Percentiles rank a stretch among this genome's conserved stretches.
phyloP scores from a whole-genome alignment of 2,329 filamentous ascomycete species.

The Ophioceras dolichostomum region DNA sequence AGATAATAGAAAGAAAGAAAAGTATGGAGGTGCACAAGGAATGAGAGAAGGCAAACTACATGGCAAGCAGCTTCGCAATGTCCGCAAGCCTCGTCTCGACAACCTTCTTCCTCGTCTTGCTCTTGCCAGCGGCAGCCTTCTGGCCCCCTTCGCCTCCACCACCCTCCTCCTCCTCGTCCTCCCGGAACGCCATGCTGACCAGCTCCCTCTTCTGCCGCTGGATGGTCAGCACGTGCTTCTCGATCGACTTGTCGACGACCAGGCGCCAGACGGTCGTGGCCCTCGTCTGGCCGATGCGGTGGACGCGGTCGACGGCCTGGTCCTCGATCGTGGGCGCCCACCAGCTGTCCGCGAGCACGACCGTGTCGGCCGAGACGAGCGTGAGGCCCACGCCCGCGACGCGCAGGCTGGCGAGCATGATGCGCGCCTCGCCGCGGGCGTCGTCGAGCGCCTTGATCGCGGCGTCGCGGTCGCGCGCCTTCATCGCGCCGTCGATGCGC shows the following conservation, averaged over 20 bases:
- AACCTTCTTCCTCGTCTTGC: constrained; percentile 43
- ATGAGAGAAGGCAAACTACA: not conserved
- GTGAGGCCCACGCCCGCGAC: constrained; percentile 83
- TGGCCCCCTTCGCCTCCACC: no score
- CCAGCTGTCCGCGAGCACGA: constrained; percentile 71
- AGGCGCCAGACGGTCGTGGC: constrained; percentile 70
- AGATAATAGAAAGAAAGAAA: not conserved
- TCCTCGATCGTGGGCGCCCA: constrained; percentile 50
- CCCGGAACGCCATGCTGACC: constrained; percentile 68
- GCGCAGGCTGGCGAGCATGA: constrained; percentile 70
- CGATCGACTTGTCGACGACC: constrained; percentile 68
- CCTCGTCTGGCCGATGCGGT: constrained; percentile 71
- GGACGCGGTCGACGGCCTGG: constrained; percentile 80
- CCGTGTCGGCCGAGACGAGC: constrained; percentile 73
- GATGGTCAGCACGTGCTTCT: constrained; percentile 68
- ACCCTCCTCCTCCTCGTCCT: constrained; percentile 39
- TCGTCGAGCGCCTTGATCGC: constrained; percentile 59
- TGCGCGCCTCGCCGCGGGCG: constrained; percentile 51
- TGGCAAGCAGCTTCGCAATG: constrained; percentile 32
- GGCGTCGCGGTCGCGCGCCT: constrained; percentile 53
- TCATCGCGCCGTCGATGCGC: constrained; percentile 75
- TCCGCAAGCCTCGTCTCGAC: constrained; percentile 45
- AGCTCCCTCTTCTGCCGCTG: constrained; percentile 70
- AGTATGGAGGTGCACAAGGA: not conserved
- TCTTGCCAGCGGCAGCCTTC: no score